Evolutionary conservation across 192 early-diverging fungal species (phyloP), one percentile per base, ranked within the genome.

Genomic region (Linnemannia elongata): DNA sequence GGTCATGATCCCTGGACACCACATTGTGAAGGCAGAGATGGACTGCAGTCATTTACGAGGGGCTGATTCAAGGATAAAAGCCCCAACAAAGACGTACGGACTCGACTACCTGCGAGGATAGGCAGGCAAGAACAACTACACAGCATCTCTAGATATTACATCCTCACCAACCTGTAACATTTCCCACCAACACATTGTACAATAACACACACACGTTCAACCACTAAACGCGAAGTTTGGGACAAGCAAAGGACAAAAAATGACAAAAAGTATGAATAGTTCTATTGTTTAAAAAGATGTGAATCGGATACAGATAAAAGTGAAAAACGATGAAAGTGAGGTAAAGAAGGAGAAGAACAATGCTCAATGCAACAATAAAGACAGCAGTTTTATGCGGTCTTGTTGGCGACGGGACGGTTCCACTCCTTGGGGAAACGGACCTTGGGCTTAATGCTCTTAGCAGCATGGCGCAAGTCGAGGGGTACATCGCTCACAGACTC

Each of bases 1-100:
- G 52, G 89, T 96, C 68, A 96, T 96, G 95, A 92, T 96, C 20
- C 95, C 95, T 17, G 95, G 95, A 60, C 91, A 92, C 42, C 94
- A 95, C 79, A 71, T 95, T 13, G 88, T 94, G 24, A 93, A 91
- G 42, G 85, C 89, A 27, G 93, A 93, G 70, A 88, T 94, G 36
- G 93, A 96, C 47, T 74, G 55, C 35, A 87, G 85, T 71, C 85
- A 87, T 70, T 20, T 86, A 10, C 63, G 83, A 42, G 75, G 83
- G 20, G 55, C 44, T 9, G 83, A 86, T n/a, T 71, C 79, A 6
- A 45, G 70, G 69, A 47, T 86, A 66, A 72, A 71, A 45, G 54
- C 79, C 5, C 45, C 72, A 6, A 24, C 49, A 4, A 80, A 71
- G 22, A 66, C 35, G 12, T 80, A 77, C 63, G 71, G 73, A n/a